Evolutionary conservation across 805 yeast species (phyloP).

Genomic region (Zygoascus biomembranicola): DNA sequence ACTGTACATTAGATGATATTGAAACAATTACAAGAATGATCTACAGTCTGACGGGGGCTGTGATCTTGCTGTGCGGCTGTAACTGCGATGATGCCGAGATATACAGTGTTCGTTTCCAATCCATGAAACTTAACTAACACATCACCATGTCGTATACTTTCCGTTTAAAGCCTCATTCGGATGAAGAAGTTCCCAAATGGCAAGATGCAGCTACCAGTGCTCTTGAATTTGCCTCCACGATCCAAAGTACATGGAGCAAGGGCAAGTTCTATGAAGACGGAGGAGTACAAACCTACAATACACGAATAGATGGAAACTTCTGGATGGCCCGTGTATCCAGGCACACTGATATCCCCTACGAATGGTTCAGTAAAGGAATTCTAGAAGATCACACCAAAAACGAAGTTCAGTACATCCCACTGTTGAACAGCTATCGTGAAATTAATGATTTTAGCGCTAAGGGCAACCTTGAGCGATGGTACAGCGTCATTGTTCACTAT

Average conservation of each 20-base stretch:
- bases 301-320: conserved; percentile 21
- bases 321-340: conserved; percentile 32
- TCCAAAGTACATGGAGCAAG: conserved; percentile 18
- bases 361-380: conserved; percentile 22
- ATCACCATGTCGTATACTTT: conserved; percentile 11
- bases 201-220: conserved; percentile 16
- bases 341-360: conserved; percentile 26
- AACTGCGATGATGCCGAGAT: too few relatives aligned
- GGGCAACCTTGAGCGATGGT: conserved; percentile 18
- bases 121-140: neutral
- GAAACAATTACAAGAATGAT: too few relatives aligned
- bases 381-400: conserved; percentile 31
- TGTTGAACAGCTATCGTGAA: conserved; percentile 21
- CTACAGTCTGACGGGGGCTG: too few relatives aligned
- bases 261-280: conserved; percentile 13
- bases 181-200: conserved; percentile 17
- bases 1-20: too few relatives aligned
- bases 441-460: conserved; percentile 14
- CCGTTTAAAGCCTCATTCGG: conserved; percentile 14
- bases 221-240: conserved; percentile 10
- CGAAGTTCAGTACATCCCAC: conserved; percentile 31
- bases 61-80: too few relatives aligned
- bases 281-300: conserved; percentile 18
- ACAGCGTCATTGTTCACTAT: conserved; percentile 24
- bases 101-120: too few relatives aligned